Evolutionary conservation across 805 yeast genomes (phyloP), one percentile per base, ranked within the genome.

Genomic region (Ogataea paraovalis): DNA sequence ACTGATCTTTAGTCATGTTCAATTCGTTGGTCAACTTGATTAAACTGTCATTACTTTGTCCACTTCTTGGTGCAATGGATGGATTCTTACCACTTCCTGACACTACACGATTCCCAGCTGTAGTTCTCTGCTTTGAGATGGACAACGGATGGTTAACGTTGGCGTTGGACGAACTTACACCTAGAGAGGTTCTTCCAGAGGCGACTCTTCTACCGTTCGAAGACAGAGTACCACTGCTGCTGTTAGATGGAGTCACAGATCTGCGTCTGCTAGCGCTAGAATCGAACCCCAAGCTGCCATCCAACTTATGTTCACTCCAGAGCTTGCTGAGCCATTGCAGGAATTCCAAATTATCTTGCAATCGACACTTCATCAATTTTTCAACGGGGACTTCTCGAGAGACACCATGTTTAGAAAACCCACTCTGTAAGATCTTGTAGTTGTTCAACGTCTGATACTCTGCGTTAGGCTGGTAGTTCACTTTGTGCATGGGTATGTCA

Each of bases 281-380:
- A 64, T 91, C 95, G 60, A 91, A 91, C 16, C 34, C 16, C 5
- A 12, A 7, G 16, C 34, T 14, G 32, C 78, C 74, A 46, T 83
- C 83, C 47, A 83, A 84, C 61, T 78, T 83, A 59, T 80, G 75
- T 45, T 86, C 92, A 52, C 75, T 73, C 97, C 98, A 92, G 59
- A 73, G 83, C 58, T 77, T 78, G 61, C 87, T 83, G 60, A 89
- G 74, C 97, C 97, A 94, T 69, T 94, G 99, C 53, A 91, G 70
- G 59, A 94, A 86, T 69, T 91, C 98, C 58, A 94, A 75, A 66
- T 94, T 94, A 62, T 92, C 98, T 65, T 94, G 99, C 56, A 94
- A 79, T 59, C 87, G 75, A 70, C 97, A 94, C 66, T 87, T 88
- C 64, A 87, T 80, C 50, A 94, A 74, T 52, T 77, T 75, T 49